These are phyloP conservation scores for Aspergillus viridinutans DNA, from an alignment of 2,329 filamentous ascomycete species.

Conservation along the genomic window DNA sequence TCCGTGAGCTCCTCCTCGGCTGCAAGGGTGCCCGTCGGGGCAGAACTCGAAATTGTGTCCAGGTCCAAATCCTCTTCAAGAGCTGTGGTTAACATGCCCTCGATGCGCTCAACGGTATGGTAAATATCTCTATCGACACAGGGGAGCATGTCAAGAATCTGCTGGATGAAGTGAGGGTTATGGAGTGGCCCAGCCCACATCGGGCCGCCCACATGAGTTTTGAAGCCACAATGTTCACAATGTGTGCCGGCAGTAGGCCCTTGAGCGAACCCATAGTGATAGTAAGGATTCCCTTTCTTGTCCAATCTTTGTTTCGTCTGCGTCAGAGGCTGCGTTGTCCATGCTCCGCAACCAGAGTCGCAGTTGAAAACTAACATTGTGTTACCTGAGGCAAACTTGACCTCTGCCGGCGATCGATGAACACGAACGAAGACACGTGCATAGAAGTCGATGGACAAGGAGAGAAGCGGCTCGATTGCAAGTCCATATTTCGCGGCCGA, in stretches of 20 bases:
- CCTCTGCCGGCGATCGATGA: slow-evolving; percentile 71
- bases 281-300: slow-evolving; percentile 68
- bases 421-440: slow-evolving; percentile 83
- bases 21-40: slow-evolving; percentile 10
- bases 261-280: slow-evolving; percentile 72
- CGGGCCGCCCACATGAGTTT: slow-evolving; percentile 82
- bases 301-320: slow-evolving; percentile 62
- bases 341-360: slow-evolving; percentile 85
- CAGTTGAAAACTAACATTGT: slow-evolving; percentile 93
- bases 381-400: slow-evolving; percentile 86
- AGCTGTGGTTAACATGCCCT: slow-evolving; percentile 87
- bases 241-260: slow-evolving; percentile 62
- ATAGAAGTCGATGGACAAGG: slow-evolving; percentile 95
- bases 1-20: slow-evolving; percentile 5
- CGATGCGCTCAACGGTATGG: slow-evolving; percentile 72
- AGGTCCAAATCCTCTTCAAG: slow-evolving; percentile 63
- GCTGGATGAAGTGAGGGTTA: slow-evolving; percentile 74
- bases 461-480: slow-evolving; percentile 83
- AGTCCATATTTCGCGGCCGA: slow-evolving; percentile 82
- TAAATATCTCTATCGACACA: slow-evolving; percentile 66
- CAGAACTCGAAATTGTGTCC: slow-evolving; percentile 3
- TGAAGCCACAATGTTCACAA: slow-evolving; percentile 81
- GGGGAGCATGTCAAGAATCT: slow-evolving; percentile 69
- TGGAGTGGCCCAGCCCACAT: slow-evolving; percentile 95
- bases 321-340: slow-evolving; percentile 75